Base-by-base conservation (phyloP, 345 rosid genomes). In the Moricandia arvensis region DNA sequence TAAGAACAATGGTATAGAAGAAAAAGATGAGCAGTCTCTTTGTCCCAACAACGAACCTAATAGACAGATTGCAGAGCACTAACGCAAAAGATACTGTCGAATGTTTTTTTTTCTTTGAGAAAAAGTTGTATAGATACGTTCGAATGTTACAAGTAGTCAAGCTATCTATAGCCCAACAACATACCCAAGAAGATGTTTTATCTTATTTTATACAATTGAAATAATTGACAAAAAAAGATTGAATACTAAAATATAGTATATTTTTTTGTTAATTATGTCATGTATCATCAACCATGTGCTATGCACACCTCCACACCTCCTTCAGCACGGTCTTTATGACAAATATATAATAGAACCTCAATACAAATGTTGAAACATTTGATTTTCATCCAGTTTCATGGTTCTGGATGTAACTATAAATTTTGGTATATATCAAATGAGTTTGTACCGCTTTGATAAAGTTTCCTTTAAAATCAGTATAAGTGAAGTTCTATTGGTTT, bases 41-140 rank as follows among this genome's bases (percentile, higher is more conserved):
- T 71, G 80, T 45, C 80, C 75, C 67, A 77, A 77, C 66, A 64
- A 57, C 62, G 34, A 41, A 57, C 75, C 75, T 75, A 71, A 57
- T 63, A 45, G 71, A 33, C 67, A 77, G 75, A 71, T 77, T 71
- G 71, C 34, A 77, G 11, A 57, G 61, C 72, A 77, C 60, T 63
- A 57, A 64, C 63, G 31, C 57, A 7, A 69, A 63, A 71, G 61
- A 70, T n/a, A n/a, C n/a, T n/a, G n/a, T n/a, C n/a, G n/a, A n/a
- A n/a, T n/a, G n/a, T n/a, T n/a, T n/a, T n/a, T n/a, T n/a, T n/a
- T n/a, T n/a, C n/a, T n/a, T n/a, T n/a, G n/a, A n/a, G n/a, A n/a
- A n/a, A n/a, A n/a, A n/a, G n/a, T n/a, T n/a, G n/a, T n/a, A n/a
- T n/a, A n/a, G n/a, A n/a, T 43, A 64, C 67, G 61, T 61, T 64